Base-by-base conservation (phyloP, 495 filamentous ascomycete genomes). In the Hypoxylon crocopeplum region DNA sequence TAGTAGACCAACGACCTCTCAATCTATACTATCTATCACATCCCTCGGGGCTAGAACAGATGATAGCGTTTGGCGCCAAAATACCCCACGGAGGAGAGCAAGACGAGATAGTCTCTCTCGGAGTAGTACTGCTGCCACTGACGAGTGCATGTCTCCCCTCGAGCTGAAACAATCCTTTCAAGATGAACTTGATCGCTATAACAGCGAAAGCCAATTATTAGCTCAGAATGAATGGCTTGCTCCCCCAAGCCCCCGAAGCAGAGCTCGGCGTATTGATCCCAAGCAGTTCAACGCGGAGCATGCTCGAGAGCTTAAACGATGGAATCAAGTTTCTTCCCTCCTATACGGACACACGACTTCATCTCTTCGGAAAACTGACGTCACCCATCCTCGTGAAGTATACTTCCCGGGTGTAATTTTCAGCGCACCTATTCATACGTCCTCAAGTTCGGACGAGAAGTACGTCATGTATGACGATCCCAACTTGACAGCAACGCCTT, bases 331-430 rank as follows among this genome's bases (percentile, higher is more conserved):
- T 0, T 15, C 59, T 20, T 40, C 19, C 0, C 12, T 49, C 0
- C 41, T 64, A 21, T 57, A 60, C 27, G 64, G 64, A 0, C 2
- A 21, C 22, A 39, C 20, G 7, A 40, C 22, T 10, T 58, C 51
- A 1, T 24, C 17, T 1, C 54, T 65, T 11, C 45, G 66, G 10
- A 20, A 46, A 5, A 59, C 59, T 3, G 66, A 69, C 25, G 11
- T 7, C 0, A 41, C 38, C 11, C 57, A 66, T 1, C 32, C 34
- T 0, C 13, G 3, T 0, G 15, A 36, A 1, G 15, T 16, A 1
- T 69, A 69, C 40, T 0, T 7, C 0, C 20, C 44, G 1, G 67
- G 67, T 1, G 20, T 50, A 2, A 57, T 69, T 13, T 58, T 69
- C 41, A 64, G 60, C 45, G 57, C 57, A 6, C 56, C 64, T 4